phyloP scores from a whole-genome alignment of 2,329 filamentous ascomycete genomes.

The Akanthomyces uredinophilus region DNA sequence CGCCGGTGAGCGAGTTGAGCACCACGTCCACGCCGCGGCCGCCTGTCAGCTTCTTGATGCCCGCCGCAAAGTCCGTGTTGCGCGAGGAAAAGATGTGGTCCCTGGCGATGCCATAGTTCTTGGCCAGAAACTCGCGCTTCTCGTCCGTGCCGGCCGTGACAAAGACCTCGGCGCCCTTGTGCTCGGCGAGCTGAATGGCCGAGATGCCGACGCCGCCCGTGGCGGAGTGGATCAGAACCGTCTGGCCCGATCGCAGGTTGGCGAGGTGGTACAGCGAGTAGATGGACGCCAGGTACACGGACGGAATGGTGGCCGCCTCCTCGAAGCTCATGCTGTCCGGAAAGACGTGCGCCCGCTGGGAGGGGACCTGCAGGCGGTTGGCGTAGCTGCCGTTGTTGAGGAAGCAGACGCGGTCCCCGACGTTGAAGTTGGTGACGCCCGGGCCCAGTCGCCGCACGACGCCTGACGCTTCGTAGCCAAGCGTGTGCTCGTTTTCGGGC shows the following conservation, averaged over 20 bases:
- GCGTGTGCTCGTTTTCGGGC: neutral
- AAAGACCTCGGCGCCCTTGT: conserved; percentile 25
- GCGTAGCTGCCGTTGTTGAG: neutral
- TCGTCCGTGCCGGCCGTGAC: conserved; percentile 24
- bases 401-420: conserved; percentile 20
- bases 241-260: conserved; percentile 28
- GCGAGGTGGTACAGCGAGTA: conserved; percentile 18
- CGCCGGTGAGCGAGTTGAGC: conserved; percentile 29
- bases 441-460: conserved; percentile 18
- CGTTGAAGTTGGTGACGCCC: neutral
- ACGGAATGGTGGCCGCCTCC: conserved; percentile 28
- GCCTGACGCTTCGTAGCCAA: conserved; percentile 21
- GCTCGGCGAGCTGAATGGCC: conserved; percentile 25
- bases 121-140: conserved; percentile 27
- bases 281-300: conserved; percentile 27
- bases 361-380: neutral
- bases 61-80: conserved; percentile 24
- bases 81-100: conserved; percentile 29
- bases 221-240: conserved; percentile 31
- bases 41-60: conserved; percentile 23
- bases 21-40: conserved; percentile 31
- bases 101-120: conserved; percentile 23
- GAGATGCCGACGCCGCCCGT: conserved; percentile 28
- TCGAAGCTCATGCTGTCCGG: conserved; percentile 31
- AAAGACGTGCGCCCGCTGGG: conserved; percentile 21